Base-by-base conservation (phyloP, 2,329 filamentous ascomycete species). In the Xylaria sp. region DNA sequence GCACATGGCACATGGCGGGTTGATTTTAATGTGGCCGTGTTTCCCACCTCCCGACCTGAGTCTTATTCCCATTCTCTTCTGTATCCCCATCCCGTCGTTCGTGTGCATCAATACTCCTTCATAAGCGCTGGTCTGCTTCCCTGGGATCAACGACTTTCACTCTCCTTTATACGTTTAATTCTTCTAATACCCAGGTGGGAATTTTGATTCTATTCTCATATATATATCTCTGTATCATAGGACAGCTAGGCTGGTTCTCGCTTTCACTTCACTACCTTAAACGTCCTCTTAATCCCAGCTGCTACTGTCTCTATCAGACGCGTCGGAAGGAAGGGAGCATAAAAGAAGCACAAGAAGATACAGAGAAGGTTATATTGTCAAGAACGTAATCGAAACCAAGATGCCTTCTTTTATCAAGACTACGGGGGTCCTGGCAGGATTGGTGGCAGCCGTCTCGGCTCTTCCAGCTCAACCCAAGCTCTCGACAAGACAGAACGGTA, bases 61-160 rank as follows among this genome's bases (percentile, higher is more conserved):
- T 70, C 69, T 70, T 21, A 42, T 73, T 64, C 69, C 71, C 72
- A 69, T 68, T 68, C 73, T 75, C 74, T 72, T 74, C 73, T 75
- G 75, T 74, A 75, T 77, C 78, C 79, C 75, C 71, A 76, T 77
- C 68, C 71, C 72, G 70, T 73, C 70, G 68, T 76, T 77, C 73
- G 70, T 75, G 72, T 77, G 71, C 71, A 75, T 62, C 57, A 55
- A 75, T 73, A 75, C 69, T 71, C 72, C 74, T 76, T 71, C 74
- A 77, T 79, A 84, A 85, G 84, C 84, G 80, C 84, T 83, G 84
- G 83, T 84, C 82, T 84, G 83, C 83, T 85, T 84, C 79, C 59
- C 73, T 73, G 75, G 77, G 77, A 80, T 79, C 77, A 77, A 78
- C 76, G 75, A 73, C 76, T 75, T 74, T 48, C 50, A 80, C 76